Evolutionary conservation across 2,329 filamentous ascomycete genomes (phyloP), one percentile per base, ranked within the genome.

Genomic region (Pseudocercospora fuligena): DNA sequence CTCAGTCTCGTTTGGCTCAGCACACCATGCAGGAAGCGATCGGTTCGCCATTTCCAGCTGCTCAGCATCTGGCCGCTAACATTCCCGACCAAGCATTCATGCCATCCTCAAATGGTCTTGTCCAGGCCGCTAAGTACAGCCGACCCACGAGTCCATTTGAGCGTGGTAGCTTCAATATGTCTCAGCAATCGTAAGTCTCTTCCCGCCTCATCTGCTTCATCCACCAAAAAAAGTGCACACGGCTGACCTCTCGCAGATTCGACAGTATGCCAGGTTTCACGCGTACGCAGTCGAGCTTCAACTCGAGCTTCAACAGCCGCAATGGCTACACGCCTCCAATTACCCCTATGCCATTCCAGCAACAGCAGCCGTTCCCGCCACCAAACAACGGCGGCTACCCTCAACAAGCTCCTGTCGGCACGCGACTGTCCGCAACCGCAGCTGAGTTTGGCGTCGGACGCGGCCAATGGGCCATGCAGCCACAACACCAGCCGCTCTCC

Each of bases 1-100:
- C 88, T 46, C 87, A 91, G 69, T 88, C 84, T 25, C 88, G 88
- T 31, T 85, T 88, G 64, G 82, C 82, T 36, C 88, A 87, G 73
- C 82, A 86, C 61, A 90, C 87, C 11, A 80, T 86, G 63, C 86
- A 88, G 57, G 85, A 36, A 65, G 73, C 74, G 46, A 74, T 75
- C 57, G 74, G 74, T 53, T 75, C 74, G 19, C 75, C 75, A 6
- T 77, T 76, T 56, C 74, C 73, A 21, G 63, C 68, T 51, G 73
- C 73, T 58, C 74, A 74, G 60, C 70, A 73, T 46, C 70, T 76
- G 21, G 74, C 73, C 25, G 72, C 73, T 57, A 74, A 70, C 69
- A 70, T 78, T 69, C 63, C 63, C 27, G 61, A 46, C 36, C 69
- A 73, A 64, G 51, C 16, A 33, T 65, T 70, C 53, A 61, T 68